A percentile compares a stretch with the other conserved stretches of the same genome.
Evolutionary conservation across 1,284 basidiomycete genomes (phyloP).

Genomic region (Inonotus obliquus): DNA sequence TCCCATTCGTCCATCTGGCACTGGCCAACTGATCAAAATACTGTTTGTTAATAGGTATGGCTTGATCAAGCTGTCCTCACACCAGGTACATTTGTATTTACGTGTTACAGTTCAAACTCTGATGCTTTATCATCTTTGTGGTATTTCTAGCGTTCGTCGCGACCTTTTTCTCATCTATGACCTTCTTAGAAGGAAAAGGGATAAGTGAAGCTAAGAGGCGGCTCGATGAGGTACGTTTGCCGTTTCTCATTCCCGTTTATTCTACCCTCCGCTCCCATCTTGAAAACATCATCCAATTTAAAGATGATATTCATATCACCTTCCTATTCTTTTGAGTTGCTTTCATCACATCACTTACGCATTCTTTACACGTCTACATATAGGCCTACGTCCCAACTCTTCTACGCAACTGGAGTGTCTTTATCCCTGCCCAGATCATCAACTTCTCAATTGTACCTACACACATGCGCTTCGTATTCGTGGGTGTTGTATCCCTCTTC

Average conservation of each 20-base stretch:
- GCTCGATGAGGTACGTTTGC: constrained; percentile 44
- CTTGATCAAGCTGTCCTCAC: constrained; percentile 72
- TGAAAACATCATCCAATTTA: too few relatives aligned
- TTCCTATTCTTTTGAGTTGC: too few relatives aligned
- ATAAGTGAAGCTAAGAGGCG: constrained; percentile 49
- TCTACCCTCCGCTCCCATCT: neutral
- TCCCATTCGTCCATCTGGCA: neutral
- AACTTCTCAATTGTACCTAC: constrained; percentile 79
- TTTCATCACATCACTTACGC: neutral
- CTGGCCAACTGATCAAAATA: too few relatives aligned
- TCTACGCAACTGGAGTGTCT: constrained; percentile 74
- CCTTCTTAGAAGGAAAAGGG: constrained; percentile 65
- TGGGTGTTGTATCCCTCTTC: constrained; percentile 78
- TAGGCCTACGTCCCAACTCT: constrained; percentile 68
- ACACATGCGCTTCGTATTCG: constrained; percentile 73
- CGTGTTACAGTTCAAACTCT: neutral
- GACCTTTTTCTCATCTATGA: constrained; percentile 74
- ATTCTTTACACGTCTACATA: neutral
- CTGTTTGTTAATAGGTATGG: constrained; percentile 62
- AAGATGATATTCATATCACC: too few relatives aligned
- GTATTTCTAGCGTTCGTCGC: constrained; percentile 49
- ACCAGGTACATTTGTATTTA: constrained; percentile 40
- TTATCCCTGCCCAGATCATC: constrained; percentile 75
- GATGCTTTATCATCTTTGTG: constrained; percentile 7
- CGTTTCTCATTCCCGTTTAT: neutral